These are phyloP conservation scores for Chlamydomonas sp. DNA, from an alignment of 139 green algal genomes.

Conservation along the genomic window DNA sequence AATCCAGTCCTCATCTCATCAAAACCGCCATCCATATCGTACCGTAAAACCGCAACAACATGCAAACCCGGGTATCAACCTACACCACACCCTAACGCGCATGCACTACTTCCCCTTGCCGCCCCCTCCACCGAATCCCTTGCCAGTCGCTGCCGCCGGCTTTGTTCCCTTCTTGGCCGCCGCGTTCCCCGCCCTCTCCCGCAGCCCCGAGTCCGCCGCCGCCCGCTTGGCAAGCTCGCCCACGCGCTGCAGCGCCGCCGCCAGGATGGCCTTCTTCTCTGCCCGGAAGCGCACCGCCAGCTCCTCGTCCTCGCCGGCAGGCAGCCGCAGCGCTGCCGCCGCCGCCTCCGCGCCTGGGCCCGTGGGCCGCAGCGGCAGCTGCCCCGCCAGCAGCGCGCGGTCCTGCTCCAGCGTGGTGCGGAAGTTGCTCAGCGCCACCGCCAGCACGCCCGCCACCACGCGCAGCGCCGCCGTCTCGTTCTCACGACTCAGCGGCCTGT, in stretches of 20 bases:
- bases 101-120: neutral
- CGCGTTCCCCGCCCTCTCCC: constrained; percentile 2
- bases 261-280: constrained; percentile 73
- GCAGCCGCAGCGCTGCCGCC: neutral
- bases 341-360: neutral
- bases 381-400: constrained; percentile 41
- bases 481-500: constrained; percentile 35
- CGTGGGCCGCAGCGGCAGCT: neutral
- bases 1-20: too few species aligned
- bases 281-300: constrained; percentile 68
- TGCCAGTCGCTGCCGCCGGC: constrained; percentile 3
- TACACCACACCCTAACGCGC: too few species aligned
- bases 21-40: too few species aligned
- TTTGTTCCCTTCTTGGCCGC: constrained; percentile 14
- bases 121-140: constrained; percentile 11
- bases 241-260: constrained; percentile 49
- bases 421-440: constrained; percentile 68
- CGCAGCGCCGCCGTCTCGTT: constrained; percentile 60
- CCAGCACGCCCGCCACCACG: constrained; percentile 62
- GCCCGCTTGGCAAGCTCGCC: constrained; percentile 41
- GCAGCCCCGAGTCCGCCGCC: neutral
- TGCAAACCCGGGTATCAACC: too few species aligned
- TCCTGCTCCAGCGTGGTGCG: constrained; percentile 65
- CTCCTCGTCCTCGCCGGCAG: constrained; percentile 53
- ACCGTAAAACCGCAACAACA: too few species aligned